A percentile compares a stretch with the other conserved stretches of the same genome.
phyloP scores from a whole-genome alignment of 208 protist genomes.

The Trypanosoma brucei region DNA sequence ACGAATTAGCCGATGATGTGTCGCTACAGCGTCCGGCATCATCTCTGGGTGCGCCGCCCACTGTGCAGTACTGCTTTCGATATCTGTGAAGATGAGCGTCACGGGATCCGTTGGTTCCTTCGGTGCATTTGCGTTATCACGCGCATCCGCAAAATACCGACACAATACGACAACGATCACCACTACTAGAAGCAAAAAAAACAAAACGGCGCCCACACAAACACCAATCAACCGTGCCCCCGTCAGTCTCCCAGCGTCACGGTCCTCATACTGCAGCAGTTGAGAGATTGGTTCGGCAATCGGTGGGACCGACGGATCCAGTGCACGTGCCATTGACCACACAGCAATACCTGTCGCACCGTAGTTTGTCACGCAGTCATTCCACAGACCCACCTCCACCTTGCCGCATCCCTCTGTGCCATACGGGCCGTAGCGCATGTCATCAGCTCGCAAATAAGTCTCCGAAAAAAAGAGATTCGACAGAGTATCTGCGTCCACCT shows the following conservation, averaged over 20 bases:
- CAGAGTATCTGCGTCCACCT: neutral
- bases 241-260: conserved; percentile 20
- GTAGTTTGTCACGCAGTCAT: conserved; percentile 31
- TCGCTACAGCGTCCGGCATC: conserved; percentile 56
- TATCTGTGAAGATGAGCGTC: conserved; percentile 29
- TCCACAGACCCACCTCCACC: neutral
- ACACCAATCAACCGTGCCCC: conserved; percentile 19
- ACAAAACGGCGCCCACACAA: conserved; percentile 9
- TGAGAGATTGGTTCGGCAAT: neutral
- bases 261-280: conserved; percentile 10
- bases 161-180: neutral
- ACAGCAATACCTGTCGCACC: conserved; percentile 30
- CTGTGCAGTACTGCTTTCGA: conserved; percentile 68
- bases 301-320: conserved; percentile 2
- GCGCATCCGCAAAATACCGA: conserved; percentile 1
- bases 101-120: conserved; percentile 24
- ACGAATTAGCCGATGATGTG: conserved; percentile 61
- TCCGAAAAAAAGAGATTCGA: neutral
- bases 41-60: conserved; percentile 47
- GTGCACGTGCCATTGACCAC: conserved; percentile 21
- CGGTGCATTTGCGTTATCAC: conserved; percentile 26
- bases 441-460: conserved; percentile 9
- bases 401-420: neutral
- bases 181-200: conserved; percentile 2
- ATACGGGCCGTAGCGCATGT: conserved; percentile 19